Evolutionary conservation across 495 filamentous ascomycete species (phyloP), one percentile per base, ranked within the genome.

Genomic region (Penicillium macrosclerotiorum): DNA sequence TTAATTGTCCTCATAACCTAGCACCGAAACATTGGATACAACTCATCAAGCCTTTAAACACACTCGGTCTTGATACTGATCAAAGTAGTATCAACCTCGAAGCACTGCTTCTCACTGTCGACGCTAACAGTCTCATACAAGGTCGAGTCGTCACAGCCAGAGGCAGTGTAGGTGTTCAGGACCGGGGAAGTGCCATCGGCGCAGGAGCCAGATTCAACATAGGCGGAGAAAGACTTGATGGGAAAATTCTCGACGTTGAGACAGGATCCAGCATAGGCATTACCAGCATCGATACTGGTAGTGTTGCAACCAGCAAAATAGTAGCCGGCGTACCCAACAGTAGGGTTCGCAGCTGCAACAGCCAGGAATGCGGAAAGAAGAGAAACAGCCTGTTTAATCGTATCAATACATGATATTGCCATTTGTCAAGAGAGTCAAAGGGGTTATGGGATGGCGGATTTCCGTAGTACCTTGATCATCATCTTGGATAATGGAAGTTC

Each of bases 51-150:
- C n/a, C n/a, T n/a, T n/a, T 36, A 37, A 33, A 93, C 71, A 77
- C 79, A 52, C 55, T 93, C 47, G 77, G 45, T 32, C 25, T 38
- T 51, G n/a, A 58, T 1, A 25, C 55, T 58, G 5, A 51, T 40
- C n/a, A 54, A 25, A 1, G 55, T 58, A 4, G 37, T 40, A 46
- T 51, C 55, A 16, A 30, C 44, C 44, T 42, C 50, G 37, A 58
- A 58, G 34, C 55, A 58, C 31, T 51, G 47, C 50, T 51, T 49
- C 40, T 46, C 44, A 20, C 18, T 35, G 17, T 38, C 25, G 1
- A 58, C 47, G 6, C 19, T 32, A n/a, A 54, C 42, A 11, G 40
- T 46, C 24, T 45, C 36, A 18, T 34, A 51, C 24, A 58, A 18
- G 13, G 42, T 45, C 2, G 42, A 35, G 2, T 42, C 40, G 34